Base-by-base conservation (phyloP, 495 filamentous ascomycete genomes). In the Penicillium samsonianum region DNA sequence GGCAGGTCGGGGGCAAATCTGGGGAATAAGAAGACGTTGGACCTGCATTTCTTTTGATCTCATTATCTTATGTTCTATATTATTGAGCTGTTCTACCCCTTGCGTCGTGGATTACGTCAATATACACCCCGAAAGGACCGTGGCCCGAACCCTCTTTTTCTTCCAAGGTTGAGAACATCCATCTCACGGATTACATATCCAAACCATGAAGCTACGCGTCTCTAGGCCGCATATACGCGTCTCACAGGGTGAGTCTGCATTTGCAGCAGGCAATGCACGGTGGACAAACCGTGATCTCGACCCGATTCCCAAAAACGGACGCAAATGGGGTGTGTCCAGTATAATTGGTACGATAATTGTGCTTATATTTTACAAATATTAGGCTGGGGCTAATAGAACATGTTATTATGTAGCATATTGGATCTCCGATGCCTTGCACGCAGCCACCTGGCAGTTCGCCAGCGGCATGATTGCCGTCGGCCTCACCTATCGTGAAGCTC, bases 341-440 rank as follows among this genome's bases (percentile, higher is more conserved):
- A 67, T 80, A 11, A 67, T 80, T 48, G 63, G 74, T 72, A 69
- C 20, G 37, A 31, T 12, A 40, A 20, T 19, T 45, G 3, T 19
- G 17, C 48, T 28, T 46, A 50, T 48, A 28, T n/a, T 11, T 31
- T 22, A 2, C 1, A 33, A 30, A 22, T 26, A 31, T 20, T 12
- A 41, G 7, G 23, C 33, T 17, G 9, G 16, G 14, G 28, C 53
- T 55, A 46, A 40, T 44, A 33, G 22, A 47, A 53, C 47, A 41
- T 10, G 35, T 52, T 33, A 31, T 44, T 53, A n/a, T n/a, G n/a
- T n/a, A 76, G 84, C 82, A 38, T 87, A 86, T 72, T 88, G 85
- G 84, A 80, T 84, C 56, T 84, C 80, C 38, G 84, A 87, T 58
- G 78, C 82, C 40, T 82, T 88, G 65, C 85, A 86, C 63, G 68